These are phyloP conservation scores for Emmonsiellopsis sp. DNA, from an alignment of 2,329 filamentous ascomycete species.

Conservation along the genomic window DNA sequence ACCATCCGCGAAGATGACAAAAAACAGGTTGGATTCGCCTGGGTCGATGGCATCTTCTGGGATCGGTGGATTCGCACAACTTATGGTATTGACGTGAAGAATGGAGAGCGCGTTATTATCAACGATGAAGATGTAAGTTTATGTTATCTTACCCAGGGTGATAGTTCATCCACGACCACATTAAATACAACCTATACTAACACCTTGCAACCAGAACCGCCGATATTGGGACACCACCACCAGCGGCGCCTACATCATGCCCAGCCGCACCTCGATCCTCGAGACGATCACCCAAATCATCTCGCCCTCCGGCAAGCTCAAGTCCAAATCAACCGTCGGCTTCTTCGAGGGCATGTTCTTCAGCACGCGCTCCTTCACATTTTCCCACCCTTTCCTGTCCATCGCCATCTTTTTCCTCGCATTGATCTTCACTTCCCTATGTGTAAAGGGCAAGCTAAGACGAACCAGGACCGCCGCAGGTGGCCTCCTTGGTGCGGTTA, in stretches of 20 bases:
- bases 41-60: slow-evolving; percentile 97
- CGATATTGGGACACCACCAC: slow-evolving; percentile 91
- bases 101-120: slow-evolving; percentile 88
- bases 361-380: slow-evolving; percentile 33
- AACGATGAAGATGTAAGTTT: slow-evolving; percentile 88
- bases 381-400: slow-evolving; percentile 36
- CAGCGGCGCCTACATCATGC: slow-evolving; percentile 81
- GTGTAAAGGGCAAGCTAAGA: slow-evolving; percentile 23
- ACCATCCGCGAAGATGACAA: slow-evolving; percentile 80
- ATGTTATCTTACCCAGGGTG: not conserved
- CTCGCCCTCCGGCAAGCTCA: slow-evolving; percentile 39
- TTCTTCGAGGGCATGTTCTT: slow-evolving; percentile 39
- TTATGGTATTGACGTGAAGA: slow-evolving; percentile 76
- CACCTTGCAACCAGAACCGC: slow-evolving; percentile 54
- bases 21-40: slow-evolving; percentile 89
- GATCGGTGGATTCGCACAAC: slow-evolving; percentile 94
- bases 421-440: slow-evolving; percentile 24
- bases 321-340: slow-evolving; percentile 41
- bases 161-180: not conserved
- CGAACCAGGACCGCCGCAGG: slow-evolving; percentile 20
- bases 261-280: slow-evolving; percentile 81
- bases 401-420: slow-evolving; percentile 30
- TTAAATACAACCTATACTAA: not conserved
- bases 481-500: slow-evolving; percentile 24
- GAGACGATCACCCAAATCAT: slow-evolving; percentile 58